Evolutionary conservation across 257 asterid genomes (phyloP).

Genomic region (Solanum chmielewskii): DNA sequence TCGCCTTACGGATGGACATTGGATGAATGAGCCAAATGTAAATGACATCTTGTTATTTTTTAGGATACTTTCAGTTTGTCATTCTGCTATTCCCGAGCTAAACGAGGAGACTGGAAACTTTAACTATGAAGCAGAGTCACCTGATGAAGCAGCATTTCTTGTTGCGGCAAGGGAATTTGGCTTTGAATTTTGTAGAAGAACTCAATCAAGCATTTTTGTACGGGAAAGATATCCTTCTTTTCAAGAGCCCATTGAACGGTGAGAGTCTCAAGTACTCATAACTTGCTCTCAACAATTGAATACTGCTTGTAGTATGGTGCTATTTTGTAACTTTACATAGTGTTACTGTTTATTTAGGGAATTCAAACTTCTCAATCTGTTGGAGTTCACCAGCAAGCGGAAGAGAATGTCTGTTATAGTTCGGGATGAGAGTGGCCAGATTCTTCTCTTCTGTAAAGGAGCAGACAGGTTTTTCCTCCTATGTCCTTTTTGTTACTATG

Average conservation of each 20-base stretch:
- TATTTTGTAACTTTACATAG: neutral
- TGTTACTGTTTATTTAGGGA: constrained; percentile 41
- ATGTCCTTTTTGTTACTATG: neutral
- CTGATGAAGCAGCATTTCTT: constrained; percentile 87
- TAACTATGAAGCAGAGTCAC: constrained; percentile 89
- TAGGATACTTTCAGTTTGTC: constrained; percentile 79
- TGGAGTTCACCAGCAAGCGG: constrained; percentile 96
- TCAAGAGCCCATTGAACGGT: constrained; percentile 72
- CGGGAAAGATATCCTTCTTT: constrained; percentile 66
- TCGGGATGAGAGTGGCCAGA: constrained; percentile 68
- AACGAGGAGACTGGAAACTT: constrained; percentile 60
- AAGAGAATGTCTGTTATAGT: constrained; percentile 89
- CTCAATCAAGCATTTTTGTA: constrained; percentile 63
- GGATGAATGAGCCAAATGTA: constrained; percentile 61
- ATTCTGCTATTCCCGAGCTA: constrained; percentile 86
- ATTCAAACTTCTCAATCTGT: constrained; percentile 70
- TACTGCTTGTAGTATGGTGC: neutral
- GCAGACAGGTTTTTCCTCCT: constrained; percentile 63
- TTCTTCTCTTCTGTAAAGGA: constrained; percentile 84
- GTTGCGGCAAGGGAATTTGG: constrained; percentile 96
- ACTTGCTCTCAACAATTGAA: neutral
- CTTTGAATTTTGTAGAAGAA: constrained; percentile 80
- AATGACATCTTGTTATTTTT: constrained; percentile 60
- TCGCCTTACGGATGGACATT: constrained; percentile 65
- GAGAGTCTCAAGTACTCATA: neutral